phyloP scores from a whole-genome alignment of 148 eudicot species.

The Hydrangea macrophylla region DNA sequence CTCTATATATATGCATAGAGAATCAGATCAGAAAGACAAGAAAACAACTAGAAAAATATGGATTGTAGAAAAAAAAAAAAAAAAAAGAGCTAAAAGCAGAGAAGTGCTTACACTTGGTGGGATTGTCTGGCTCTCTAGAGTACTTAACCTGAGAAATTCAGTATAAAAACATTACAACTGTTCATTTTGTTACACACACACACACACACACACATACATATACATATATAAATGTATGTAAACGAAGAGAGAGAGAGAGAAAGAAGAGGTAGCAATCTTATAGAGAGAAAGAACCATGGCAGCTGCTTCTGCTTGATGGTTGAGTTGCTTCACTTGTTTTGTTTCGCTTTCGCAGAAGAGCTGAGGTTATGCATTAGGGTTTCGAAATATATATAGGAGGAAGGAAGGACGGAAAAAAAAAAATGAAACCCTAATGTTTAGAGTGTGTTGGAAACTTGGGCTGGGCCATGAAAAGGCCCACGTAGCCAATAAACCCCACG shows the following conservation, averaged over 20 bases:
- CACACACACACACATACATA: neutral
- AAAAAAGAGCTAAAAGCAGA: neutral
- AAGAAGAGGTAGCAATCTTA: too few relatives aligned
- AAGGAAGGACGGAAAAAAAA: too few relatives aligned
- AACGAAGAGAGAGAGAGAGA: neutral
- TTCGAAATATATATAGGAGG: neutral
- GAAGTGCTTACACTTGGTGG: constrained; percentile 54
- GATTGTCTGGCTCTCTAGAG: constrained; percentile 68
- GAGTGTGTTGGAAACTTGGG: neutral
- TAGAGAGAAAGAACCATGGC: neutral
- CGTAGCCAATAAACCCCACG: too few relatives aligned
- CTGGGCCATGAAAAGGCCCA: neutral
- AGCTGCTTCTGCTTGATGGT: neutral
- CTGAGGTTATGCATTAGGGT: neutral
- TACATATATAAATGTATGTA: neutral
- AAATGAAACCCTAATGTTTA: neutral
- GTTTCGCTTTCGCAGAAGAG: neutral
- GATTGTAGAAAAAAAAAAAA: neutral
- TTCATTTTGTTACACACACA: neutral
- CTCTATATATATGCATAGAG: neutral
- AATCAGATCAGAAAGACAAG: neutral
- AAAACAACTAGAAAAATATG: neutral
- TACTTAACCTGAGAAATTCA: constrained; percentile 49
- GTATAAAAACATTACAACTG: neutral
- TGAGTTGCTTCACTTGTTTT: neutral